Conservation (phyloP, 1,139 yeast genomes). For the Candida neerlandica region DNA sequence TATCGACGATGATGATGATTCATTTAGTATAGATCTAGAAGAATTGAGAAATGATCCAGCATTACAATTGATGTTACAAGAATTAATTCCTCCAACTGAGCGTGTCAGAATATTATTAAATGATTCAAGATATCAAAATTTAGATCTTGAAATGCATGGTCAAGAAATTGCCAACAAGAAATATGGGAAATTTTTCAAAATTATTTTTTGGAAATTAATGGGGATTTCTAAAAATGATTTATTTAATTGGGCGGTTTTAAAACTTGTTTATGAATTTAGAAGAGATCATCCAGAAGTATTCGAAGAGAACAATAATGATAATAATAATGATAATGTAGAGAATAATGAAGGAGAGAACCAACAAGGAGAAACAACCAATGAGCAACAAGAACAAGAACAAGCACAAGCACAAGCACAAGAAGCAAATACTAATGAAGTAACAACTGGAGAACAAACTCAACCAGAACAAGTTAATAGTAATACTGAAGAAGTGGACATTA, state of each 20-base stretch:
- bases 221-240: slow-evolving; percentile 52
- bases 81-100: slow-evolving; percentile 43
- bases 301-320: slow-evolving; percentile 1
- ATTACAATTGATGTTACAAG: slow-evolving; percentile 42
- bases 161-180: slow-evolving; percentile 36
- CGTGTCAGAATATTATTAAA: slow-evolving; percentile 38
- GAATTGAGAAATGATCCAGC: slow-evolving; percentile 44
- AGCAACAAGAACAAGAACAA: not conserved
- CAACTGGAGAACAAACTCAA: not conserved
- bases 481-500: slow-evolving; percentile 7
- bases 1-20: slow-evolving; percentile 22
- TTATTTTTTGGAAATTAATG: slow-evolving; percentile 57
- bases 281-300: slow-evolving; percentile 11
- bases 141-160: slow-evolving; percentile 49
- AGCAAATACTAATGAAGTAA: not conserved
- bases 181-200: slow-evolving; percentile 35
- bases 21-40: slow-evolving; percentile 40
- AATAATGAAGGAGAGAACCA: not conserved
- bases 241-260: slow-evolving; percentile 54
- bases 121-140: slow-evolving; percentile 28
- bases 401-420: not conserved
- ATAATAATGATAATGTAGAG: not conserved
- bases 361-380: not conserved
- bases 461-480: not conserved
- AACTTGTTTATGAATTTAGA: slow-evolving; percentile 30